A percentile compares a stretch with the other conserved stretches of the same genome.
phyloP scores from a whole-genome alignment of 192 early-diverging fungal genomes.

The Obelidium mucronatum region DNA sequence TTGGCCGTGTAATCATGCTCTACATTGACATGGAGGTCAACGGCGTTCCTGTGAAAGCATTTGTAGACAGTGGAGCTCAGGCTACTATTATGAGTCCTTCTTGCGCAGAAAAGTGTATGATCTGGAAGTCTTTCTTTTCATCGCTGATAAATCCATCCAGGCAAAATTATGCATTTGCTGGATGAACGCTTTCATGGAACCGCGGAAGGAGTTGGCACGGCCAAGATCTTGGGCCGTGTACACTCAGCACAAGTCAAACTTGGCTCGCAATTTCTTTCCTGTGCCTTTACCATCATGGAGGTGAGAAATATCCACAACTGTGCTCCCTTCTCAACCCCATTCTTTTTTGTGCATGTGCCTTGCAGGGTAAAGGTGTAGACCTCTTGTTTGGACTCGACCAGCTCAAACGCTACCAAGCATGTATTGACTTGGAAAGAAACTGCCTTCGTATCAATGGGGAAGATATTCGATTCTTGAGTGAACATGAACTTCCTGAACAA shows the following conservation, averaged over 20 bases:
- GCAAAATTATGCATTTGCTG: constrained; percentile 87
- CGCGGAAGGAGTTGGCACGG: constrained; percentile 93
- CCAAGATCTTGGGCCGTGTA: constrained; percentile 96
- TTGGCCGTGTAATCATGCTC: constrained; percentile 89
- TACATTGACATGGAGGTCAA: constrained; percentile 93
- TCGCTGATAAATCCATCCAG: too few species aligned
- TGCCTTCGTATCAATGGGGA: constrained; percentile 80
- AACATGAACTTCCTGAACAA: constrained; percentile 89
- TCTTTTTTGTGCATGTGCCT: too few species aligned
- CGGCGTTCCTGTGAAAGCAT: constrained; percentile 84
- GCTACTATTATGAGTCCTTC: constrained; percentile 84
- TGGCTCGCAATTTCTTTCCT: constrained; percentile 78
- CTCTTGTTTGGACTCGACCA: constrained; percentile 96
- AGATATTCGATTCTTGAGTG: constrained; percentile 85
- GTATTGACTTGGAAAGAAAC: constrained; percentile 89
- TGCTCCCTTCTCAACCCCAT: too few species aligned
- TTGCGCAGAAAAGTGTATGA: constrained; percentile 44
- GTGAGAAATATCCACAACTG: too few species aligned
- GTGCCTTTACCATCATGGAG: constrained; percentile 95
- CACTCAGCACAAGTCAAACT: constrained; percentile 89
- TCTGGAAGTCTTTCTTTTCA: too few species aligned
- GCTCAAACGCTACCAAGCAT: constrained; percentile 89
- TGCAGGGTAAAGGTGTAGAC: constrained; percentile 81
- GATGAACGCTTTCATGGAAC: constrained; percentile 89
- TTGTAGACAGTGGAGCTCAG: constrained; percentile 98